Evolutionary conservation across 2,329 filamentous ascomycete genomes (phyloP).

Genomic region (Seiridium cupressi): DNA sequence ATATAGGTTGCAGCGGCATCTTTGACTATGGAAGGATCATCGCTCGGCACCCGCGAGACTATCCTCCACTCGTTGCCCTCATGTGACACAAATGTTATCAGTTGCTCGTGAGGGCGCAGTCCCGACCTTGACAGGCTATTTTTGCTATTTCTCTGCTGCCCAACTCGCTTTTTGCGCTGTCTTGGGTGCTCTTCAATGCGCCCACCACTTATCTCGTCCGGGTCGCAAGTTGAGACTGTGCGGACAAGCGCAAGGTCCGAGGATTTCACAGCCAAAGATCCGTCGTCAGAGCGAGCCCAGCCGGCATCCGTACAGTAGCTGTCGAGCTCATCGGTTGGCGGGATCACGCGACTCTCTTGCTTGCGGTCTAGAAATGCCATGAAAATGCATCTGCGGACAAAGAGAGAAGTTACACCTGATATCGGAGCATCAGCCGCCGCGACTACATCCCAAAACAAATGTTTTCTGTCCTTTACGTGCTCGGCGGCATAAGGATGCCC

Average conservation of each 20-base stretch:
- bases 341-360: too few species aligned
- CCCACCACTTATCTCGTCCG: neutral
- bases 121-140: neutral
- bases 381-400: neutral
- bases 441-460: neutral
- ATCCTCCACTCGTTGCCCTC: neutral
- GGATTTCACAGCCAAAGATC: neutral
- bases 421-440: neutral
- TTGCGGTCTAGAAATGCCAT: neutral
- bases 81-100: neutral
- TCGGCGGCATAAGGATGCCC: neutral
- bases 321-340: too few species aligned
- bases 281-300: neutral
- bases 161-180: neutral
- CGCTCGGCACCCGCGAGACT: neutral
- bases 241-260: neutral
- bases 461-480: neutral
- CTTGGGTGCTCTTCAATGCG: neutral
- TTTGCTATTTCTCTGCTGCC: neutral
- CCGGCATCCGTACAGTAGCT: too few species aligned
- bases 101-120: neutral
- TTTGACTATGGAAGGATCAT: neutral
- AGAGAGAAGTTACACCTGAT: neutral
- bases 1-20: neutral
- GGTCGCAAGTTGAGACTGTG: neutral